A percentile compares a stretch with the other conserved stretches of the same genome.
Conservation (phyloP, 1,139 yeast genomes). For the Pichia cactophila region DNA sequence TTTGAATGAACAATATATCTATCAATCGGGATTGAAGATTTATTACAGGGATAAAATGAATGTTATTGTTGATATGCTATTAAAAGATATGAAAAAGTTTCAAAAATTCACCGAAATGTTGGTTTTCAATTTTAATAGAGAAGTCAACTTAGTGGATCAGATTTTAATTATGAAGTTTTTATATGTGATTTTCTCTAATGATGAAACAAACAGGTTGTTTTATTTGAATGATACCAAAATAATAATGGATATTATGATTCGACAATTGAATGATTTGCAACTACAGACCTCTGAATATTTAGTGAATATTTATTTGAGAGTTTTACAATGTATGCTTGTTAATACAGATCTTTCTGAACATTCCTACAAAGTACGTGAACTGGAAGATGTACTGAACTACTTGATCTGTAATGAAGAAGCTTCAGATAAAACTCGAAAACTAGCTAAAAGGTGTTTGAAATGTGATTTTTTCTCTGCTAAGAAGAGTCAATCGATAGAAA, state of each 20-base stretch:
- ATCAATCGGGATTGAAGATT: conserved; percentile 28
- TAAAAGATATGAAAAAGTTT: conserved; percentile 26
- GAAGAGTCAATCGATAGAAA: neutral
- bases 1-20: conserved; percentile 79
- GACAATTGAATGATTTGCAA: conserved; percentile 68
- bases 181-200: conserved; percentile 65
- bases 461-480: neutral
- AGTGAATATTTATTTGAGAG: conserved; percentile 69
- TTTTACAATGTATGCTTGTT: conserved; percentile 60
- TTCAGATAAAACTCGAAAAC: conserved; percentile 38
- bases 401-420: conserved; percentile 11
- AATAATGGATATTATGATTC: conserved; percentile 71
- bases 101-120: conserved; percentile 48
- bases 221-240: conserved; percentile 84
- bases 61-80: conserved; percentile 25
- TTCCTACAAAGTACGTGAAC: conserved; percentile 51
- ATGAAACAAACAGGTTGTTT: conserved; percentile 51
- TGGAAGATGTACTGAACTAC: conserved; percentile 44
- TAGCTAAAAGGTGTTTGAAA: conserved; percentile 49
- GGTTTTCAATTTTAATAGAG: conserved; percentile 66
- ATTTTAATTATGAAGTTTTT: conserved; percentile 73
- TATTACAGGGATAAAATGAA: conserved; percentile 20
- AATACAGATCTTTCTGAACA: conserved; percentile 55
- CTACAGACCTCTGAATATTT: conserved; percentile 50
- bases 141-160: conserved; percentile 62